Percentiles rank a stretch among this genome's conserved stretches.
Conservation (phyloP, 805 yeast genomes). For the Naumovozyma baii region DNA sequence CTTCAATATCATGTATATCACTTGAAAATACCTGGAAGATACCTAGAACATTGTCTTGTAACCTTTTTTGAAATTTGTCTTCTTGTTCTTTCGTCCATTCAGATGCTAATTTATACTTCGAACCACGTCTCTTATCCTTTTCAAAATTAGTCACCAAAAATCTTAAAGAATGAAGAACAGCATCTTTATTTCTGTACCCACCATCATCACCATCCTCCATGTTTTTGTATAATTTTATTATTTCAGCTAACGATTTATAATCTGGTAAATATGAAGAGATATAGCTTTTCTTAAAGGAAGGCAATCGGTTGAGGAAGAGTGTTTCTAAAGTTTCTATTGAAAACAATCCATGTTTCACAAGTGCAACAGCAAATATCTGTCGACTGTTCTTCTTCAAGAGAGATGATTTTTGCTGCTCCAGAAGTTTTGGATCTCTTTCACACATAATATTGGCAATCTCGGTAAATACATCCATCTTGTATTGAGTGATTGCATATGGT, state of each 20-base stretch:
- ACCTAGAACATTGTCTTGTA: slow-evolving; percentile 58
- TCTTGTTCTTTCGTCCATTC: slow-evolving; percentile 25
- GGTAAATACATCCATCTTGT: slow-evolving; percentile 48
- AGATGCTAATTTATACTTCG: slow-evolving; percentile 16
- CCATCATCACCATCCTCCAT: slow-evolving; percentile 8
- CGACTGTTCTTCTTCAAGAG: slow-evolving; percentile 25
- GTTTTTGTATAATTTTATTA: slow-evolving; percentile 22
- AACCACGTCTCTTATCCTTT: slow-evolving; percentile 21
- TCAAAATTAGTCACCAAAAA: slow-evolving; percentile 23
- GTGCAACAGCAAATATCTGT: slow-evolving; percentile 28
- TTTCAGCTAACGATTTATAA: slow-evolving; percentile 27
- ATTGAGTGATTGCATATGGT: slow-evolving; percentile 63
- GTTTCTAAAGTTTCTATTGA: slow-evolving; percentile 25
- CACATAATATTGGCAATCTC: slow-evolving; percentile 27
- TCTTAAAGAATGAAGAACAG: slow-evolving; percentile 21
- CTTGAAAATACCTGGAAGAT: slow-evolving; percentile 73
- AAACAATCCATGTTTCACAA: slow-evolving; percentile 27
- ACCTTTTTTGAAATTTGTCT: slow-evolving; percentile 31
- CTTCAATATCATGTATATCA: slow-evolving; percentile 62
- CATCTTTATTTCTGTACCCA: slow-evolving; percentile 15
- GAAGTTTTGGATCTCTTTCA: slow-evolving; percentile 12
- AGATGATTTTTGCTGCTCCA: slow-evolving; percentile 15
- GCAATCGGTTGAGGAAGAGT: slow-evolving; percentile 21
- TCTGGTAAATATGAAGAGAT: slow-evolving; percentile 25
- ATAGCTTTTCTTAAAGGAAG: slow-evolving; percentile 23